Evolutionary conservation across 345 rosid genomes (phyloP), one percentile per base, ranked within the genome.

Genomic region (Gossypioides kirkii): DNA sequence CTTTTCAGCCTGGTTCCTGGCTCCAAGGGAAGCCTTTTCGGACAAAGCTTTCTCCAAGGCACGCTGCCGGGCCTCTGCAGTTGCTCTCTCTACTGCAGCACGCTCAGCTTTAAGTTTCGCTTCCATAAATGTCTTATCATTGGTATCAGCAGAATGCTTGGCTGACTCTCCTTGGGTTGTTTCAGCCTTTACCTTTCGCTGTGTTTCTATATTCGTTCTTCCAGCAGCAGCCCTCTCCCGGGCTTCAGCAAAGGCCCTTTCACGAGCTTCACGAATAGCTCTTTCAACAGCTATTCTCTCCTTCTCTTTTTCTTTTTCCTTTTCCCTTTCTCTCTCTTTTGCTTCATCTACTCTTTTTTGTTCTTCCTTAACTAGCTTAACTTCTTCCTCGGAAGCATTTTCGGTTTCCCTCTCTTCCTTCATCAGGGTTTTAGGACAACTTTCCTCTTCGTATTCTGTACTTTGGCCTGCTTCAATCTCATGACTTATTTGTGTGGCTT

Each of bases 241-340:
- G 73, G 93, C 99, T 75, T 89, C 99, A 78, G 89, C 89, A 78
- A 89, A 95, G 43, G 98, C 98, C 74, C 98, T 87, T 86, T 86
- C 96, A 41, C 97, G 92, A 61, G 95, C 98, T 84, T 94, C 98
- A 65, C 92, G 84, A 26, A 94, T 89, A 66, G 94, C 98, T 83
- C 97, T 89, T 79, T 90, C 97, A 59, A 92, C 98, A 82, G 86
- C 95, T 71, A 80, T 52, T 80, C 97, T 86, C 80, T 90, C 96
- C 70, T 81, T 90, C 73, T 87, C 93, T 26, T 55, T 55, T 55
- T 55, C 60, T 22, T n/a, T 52, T 52, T 17, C 55, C 55, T 72
- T 87, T 73, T 86, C 91, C 74, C 79, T 80, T 76, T 84, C 90
- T 76, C 76, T 82, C 74, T 73, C 88, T 75, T 79, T 91, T 71